Conservation (phyloP, 208 protist species). For the Trypanosoma conorhini region DNA sequence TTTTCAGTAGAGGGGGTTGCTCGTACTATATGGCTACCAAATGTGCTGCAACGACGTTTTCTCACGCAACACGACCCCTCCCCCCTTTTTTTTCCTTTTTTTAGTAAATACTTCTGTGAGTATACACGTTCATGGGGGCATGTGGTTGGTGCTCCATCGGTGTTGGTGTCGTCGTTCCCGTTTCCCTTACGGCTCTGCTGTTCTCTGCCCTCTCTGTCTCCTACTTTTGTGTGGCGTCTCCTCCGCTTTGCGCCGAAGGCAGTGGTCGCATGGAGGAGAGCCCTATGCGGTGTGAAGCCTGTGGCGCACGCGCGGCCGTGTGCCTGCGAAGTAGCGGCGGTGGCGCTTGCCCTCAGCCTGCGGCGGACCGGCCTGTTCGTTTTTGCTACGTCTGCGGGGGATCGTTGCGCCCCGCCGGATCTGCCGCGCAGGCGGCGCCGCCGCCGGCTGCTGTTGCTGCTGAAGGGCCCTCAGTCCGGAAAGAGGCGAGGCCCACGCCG, state of each 20-base stretch:
- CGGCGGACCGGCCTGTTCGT: not conserved
- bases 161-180: not conserved
- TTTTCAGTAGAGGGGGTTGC: not conserved
- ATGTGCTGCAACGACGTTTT: not conserved
- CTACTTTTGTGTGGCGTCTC: not conserved
- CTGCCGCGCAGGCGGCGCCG: not conserved
- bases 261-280: not conserved
- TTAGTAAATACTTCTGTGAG: not conserved
- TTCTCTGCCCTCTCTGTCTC: constrained; percentile 1
- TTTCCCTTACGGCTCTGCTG: not conserved
- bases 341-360: not conserved
- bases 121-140: not conserved
- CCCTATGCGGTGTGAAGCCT: constrained; percentile 10
- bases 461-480: not conserved
- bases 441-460: not conserved
- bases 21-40: not conserved
- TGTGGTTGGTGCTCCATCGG: not conserved
- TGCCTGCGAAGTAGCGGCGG: not conserved
- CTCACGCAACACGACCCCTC: not conserved
- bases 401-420: not conserved
- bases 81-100: constrained; percentile 7
- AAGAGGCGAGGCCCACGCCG: not conserved
- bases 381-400: constrained; percentile 24
- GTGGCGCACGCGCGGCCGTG: constrained; percentile 11
- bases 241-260: not conserved